A percentile compares a stretch with the other conserved stretches of the same genome.
Conservation (phyloP, 495 filamentous ascomycete genomes). For the Penicillium cosmopolitanum region DNA sequence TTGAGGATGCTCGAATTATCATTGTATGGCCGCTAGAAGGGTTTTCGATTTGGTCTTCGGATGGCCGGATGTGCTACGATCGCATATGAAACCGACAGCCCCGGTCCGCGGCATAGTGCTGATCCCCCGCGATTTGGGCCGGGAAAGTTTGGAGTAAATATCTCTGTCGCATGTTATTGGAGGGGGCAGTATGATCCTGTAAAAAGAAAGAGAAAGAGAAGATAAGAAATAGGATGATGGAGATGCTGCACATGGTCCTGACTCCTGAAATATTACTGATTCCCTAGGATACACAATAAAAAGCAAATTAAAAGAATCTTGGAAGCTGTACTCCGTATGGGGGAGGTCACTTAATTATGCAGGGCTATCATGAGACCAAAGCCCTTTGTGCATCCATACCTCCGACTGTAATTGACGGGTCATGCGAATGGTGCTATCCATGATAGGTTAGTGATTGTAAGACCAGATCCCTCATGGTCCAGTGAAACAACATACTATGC, state of each 20-base stretch:
- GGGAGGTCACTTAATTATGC: too few relatives aligned
- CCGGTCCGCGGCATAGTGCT: constrained; percentile 17
- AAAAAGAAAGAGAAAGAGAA: not conserved
- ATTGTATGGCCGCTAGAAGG: constrained; percentile 27
- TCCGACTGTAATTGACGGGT: too few relatives aligned
- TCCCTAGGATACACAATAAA: not conserved
- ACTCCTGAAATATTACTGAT: not conserved
- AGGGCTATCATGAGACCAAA: too few relatives aligned
- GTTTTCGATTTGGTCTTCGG: not conserved
- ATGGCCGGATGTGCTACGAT: constrained; percentile 3
- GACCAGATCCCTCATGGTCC: not conserved
- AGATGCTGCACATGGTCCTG: constrained; percentile 5
- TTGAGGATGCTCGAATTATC: constrained; percentile 45
- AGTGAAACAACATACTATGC: not conserved
- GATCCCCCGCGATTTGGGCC: constrained; percentile 10
- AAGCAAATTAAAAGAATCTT: not conserved
- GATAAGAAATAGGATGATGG: not conserved
- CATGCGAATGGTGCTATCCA: not conserved
- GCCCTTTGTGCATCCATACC: too few relatives aligned
- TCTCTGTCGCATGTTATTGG: not conserved
- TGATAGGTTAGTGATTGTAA: not conserved
- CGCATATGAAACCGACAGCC: constrained; percentile 20
- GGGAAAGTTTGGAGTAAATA: constrained; percentile 5
- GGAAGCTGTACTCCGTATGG: too few relatives aligned
- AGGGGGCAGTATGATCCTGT: not conserved